Conservation (phyloP, 148 eudicot genomes). For the Pouteria glomerata region DNA sequence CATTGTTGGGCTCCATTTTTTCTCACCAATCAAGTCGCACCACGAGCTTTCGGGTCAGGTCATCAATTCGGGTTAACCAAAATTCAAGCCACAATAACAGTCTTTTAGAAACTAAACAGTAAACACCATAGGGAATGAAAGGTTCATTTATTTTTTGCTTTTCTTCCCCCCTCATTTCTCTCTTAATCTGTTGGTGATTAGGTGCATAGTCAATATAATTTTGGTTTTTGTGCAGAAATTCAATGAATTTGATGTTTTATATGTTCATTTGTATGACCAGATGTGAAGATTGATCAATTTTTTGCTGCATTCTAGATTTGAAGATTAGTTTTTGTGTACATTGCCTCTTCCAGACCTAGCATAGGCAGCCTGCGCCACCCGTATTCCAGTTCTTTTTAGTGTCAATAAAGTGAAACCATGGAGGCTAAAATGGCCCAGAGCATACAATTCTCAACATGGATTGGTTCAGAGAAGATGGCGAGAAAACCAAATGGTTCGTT, state of each 20-base stretch:
- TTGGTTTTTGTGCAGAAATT: neutral
- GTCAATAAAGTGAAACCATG: slow-evolving; percentile 23
- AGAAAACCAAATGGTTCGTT: slow-evolving; percentile 34
- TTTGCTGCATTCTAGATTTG: too few relatives aligned
- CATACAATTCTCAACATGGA: slow-evolving; percentile 42
- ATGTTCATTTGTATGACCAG: too few relatives aligned
- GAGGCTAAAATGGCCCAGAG: slow-evolving; percentile 47
- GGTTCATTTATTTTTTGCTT: too few relatives aligned
- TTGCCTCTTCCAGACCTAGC: too few relatives aligned
- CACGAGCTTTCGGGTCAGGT: neutral
- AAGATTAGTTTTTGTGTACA: too few relatives aligned
- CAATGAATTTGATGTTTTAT: neutral
- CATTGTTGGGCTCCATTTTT: too few relatives aligned
- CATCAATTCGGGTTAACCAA: too few relatives aligned
- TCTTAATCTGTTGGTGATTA: neutral
- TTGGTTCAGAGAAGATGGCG: slow-evolving; percentile 27
- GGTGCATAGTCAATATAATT: neutral
- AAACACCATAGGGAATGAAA: neutral
- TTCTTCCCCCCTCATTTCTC: neutral
- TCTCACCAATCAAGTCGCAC: too few relatives aligned
- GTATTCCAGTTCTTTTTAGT: slow-evolving; percentile 17
- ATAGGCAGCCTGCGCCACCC: too few relatives aligned
- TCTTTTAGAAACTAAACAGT: neutral
- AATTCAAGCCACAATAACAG: too few relatives aligned
- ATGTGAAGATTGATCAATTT: too few relatives aligned